Evolutionary conservation across 2,329 filamentous ascomycete species (phyloP), one percentile per base, ranked within the genome.

Genomic region (Domatiomyces catenatus): DNA sequence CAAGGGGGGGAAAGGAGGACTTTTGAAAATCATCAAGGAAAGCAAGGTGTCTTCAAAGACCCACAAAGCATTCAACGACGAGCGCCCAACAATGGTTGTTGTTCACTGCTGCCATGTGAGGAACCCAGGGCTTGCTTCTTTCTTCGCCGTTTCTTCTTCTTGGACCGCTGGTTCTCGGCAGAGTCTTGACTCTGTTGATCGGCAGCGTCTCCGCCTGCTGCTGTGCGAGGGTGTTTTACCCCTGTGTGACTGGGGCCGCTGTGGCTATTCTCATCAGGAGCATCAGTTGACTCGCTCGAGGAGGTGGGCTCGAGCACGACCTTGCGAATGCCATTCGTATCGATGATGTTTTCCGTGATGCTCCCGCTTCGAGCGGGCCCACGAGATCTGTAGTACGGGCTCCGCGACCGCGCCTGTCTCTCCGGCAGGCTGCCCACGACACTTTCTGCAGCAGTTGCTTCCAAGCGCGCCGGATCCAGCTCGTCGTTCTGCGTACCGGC

Each of bases 301-400:
- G 75, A 80, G 22, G 74, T 83, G 2, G 80, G 80, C 61, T 86
- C 81, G 22, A 90, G 71, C 1, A 90, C 77, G 44, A 87, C 77
- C 67, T 90, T 90, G 56, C 79, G 78, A 48, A 88, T 75, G 2
- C 85, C 85, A 50, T 81, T 79, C 1, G 81, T 72, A 60, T 89
- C 82, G 50, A 88, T 70, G n/a, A 85, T 71, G 54, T 84, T 85
- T 65, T 89, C 84, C 0, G 84, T 87, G 59, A 89, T 86, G 62
- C 81, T 86, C 24, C 85, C 84, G 58, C 81, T 86, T 51, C 83
- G 74, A 5, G 81, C 80, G 3, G 73, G 70, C 7, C 75, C 71
- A 32, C 69, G 69, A 47, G 66, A 66, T 17, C 63, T 60, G 42
- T 67, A 67, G 24, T 56, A 66, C 60, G 57, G 62, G 49, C 58